Conservation (phyloP, 441 rosid genomes). For the Rhodomyrtus psidioides region DNA sequence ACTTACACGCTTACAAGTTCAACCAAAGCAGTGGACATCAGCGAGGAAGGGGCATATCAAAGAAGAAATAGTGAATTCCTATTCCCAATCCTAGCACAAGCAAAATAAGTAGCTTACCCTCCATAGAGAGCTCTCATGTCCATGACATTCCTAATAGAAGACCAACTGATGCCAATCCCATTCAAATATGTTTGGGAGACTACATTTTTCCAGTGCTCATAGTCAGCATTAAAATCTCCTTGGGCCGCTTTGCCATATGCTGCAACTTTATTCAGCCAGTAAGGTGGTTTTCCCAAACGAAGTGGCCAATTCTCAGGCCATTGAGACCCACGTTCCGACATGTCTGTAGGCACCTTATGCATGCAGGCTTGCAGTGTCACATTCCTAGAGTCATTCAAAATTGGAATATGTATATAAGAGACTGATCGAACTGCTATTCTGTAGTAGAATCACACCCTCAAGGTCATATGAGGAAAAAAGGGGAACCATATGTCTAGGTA, state of each 20-base stretch:
- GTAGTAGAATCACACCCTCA: background rate
- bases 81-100: background rate
- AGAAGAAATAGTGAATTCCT: background rate
- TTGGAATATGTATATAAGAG: background rate
- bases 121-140: slow-evolving; percentile 16
- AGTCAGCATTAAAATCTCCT: slow-evolving; percentile 11
- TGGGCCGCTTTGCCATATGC: slow-evolving; percentile 7
- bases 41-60: background rate
- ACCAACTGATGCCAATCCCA: slow-evolving; percentile 39
- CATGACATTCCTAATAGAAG: slow-evolving; percentile 39
- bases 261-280: slow-evolving; percentile 7
- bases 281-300: slow-evolving; percentile 11
- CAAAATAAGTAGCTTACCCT: slow-evolving; percentile 7
- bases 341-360: slow-evolving; percentile 7
- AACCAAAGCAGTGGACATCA: background rate
- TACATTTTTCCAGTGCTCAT: slow-evolving; percentile 12
- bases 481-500: background rate
- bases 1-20: background rate
- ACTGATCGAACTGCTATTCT: background rate
- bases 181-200: slow-evolving; percentile 8
- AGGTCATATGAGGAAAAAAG: background rate
- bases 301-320: slow-evolving; percentile 14
- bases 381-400: slow-evolving; percentile 3
- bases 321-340: slow-evolving; percentile 12
- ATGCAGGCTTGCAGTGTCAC: slow-evolving; percentile 10